Evolutionary conservation across 2,329 filamentous ascomycete genomes (phyloP).

Genomic region (Clonostachys byssicola): DNA sequence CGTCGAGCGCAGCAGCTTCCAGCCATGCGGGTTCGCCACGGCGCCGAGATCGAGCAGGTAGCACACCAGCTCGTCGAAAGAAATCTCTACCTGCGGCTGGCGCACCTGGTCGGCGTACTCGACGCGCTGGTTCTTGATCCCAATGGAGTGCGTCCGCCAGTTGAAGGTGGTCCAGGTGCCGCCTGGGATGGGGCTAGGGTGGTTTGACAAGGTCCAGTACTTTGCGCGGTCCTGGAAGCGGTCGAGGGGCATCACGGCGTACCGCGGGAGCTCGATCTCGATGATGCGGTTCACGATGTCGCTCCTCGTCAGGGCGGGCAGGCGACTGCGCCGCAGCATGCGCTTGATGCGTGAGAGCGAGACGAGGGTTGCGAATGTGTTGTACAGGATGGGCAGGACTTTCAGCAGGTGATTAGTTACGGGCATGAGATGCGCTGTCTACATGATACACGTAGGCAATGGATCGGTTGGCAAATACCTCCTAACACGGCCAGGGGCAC

Average conservation of each 20-base stretch:
- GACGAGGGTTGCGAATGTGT: constrained; percentile 54
- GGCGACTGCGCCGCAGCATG: constrained; percentile 50
- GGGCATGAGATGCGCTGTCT: neutral
- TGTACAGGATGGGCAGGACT: constrained; percentile 63
- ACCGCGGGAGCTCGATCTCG: constrained; percentile 61
- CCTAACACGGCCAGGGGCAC: constrained; percentile 55
- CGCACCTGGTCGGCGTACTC: constrained; percentile 56
- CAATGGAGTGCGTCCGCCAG: constrained; percentile 60
- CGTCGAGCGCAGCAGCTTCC: constrained; percentile 50
- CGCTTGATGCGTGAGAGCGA: constrained; percentile 57
- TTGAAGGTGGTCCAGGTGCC: constrained; percentile 63
- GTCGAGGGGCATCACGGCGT: constrained; percentile 58
- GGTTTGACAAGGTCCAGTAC: constrained; percentile 53
- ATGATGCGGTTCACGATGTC: constrained; percentile 63
- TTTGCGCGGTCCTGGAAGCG: constrained; percentile 44
- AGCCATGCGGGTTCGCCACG: constrained; percentile 53
- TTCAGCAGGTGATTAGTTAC: neutral
- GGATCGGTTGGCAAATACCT: constrained; percentile 7
- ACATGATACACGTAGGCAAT: neutral
- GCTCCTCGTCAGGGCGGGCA: constrained; percentile 56
- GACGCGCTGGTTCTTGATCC: constrained; percentile 56
- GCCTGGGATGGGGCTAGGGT: constrained; percentile 50
- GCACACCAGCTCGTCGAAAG: constrained; percentile 55
- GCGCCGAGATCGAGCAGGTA: constrained; percentile 63
- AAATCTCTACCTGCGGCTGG: constrained; percentile 47